Conservation (phyloP, 2,329 filamentous ascomycete species). For the Fonsecaea nubica region DNA sequence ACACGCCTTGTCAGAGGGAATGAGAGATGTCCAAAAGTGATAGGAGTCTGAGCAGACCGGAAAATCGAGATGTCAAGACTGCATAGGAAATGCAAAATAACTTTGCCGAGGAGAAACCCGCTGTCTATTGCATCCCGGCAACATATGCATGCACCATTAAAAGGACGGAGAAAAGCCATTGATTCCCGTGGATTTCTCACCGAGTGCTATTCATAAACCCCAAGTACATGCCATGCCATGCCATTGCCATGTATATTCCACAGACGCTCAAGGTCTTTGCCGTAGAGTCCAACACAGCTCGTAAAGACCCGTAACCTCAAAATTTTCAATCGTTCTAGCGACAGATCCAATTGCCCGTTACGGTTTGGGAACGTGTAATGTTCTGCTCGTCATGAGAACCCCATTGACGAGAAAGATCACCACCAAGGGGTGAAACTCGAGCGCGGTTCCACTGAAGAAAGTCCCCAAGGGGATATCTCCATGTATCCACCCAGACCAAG, state of each 20-base stretch:
- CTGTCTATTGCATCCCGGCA: neutral
- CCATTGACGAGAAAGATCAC: slow-evolving; percentile 85
- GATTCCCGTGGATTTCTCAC: neutral
- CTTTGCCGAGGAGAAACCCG: neutral
- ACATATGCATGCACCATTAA: neutral
- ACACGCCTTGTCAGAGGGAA: too few species aligned
- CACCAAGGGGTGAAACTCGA: slow-evolving; percentile 86
- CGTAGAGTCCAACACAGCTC: neutral
- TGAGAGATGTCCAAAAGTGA: too few species aligned
- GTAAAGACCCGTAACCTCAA: neutral
- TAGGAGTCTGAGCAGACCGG: neutral
- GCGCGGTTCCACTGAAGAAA: slow-evolving; percentile 67
- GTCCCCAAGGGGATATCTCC: slow-evolving; percentile 79
- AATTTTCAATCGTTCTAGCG: neutral
- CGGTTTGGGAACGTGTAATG: slow-evolving; percentile 90
- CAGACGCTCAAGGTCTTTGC: neutral
- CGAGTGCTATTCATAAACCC: neutral
- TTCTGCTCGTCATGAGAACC: slow-evolving; percentile 94
- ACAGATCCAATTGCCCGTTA: neutral
- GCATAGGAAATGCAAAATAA: neutral
- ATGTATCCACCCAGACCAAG: slow-evolving; percentile 78
- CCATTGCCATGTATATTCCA: neutral
- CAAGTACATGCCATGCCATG: neutral
- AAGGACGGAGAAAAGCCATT: neutral
- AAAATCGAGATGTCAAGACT: neutral